Base-by-base conservation (phyloP, 1,139 yeast species). In the Nadsonia starkeyi-henricii region DNA sequence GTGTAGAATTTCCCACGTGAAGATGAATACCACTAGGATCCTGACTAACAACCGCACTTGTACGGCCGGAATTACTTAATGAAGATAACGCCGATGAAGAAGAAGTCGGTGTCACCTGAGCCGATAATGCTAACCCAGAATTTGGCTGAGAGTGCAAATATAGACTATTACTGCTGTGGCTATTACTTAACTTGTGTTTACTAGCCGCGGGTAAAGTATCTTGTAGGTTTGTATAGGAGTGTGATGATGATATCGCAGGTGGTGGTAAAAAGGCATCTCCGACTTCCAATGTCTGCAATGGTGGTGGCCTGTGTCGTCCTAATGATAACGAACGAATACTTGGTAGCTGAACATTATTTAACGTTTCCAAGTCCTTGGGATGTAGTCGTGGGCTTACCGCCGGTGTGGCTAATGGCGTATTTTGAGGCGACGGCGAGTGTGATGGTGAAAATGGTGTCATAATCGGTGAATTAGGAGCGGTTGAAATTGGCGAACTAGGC, bases 401-500 rank as follows among this genome's bases (percentile, higher is more conserved):
- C 9, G 83, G 82, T 1, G 83, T 77, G 51, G 71, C 77, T 50
- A 77, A 60, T 17, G 80, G 81, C 0, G 80, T 75, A 44, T 69
- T 72, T 48, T 73, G 78, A 4, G 79, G 79, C 0, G 79, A 72
- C 42, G 71, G 73, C 42, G 73, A 69, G 28, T 60, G 54, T 36
- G 68, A 55, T 8, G 70, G 65, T 1, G 68, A 57, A 47, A 65
- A 62, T 33, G 39, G 39, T 33, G 39, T 33, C 39, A 33, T 33
- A 2, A 65, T 58, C n/a, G 74, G 72, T 13, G 74, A 67, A 5
- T 77, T 69, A 2, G 86, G 85, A 0, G 85, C 81, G 42, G 81
- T 76, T 18, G 82, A 77, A 33, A 79, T 74, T 46, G 86, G 89
- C n/a, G 89, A 80, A 61, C 78, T 82, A 42, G 94, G 94, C 54